Evolutionary conservation across 2,329 filamentous ascomycete genomes (phyloP), one percentile per base, ranked within the genome.

Genomic region (Acrocalymma vagum): DNA sequence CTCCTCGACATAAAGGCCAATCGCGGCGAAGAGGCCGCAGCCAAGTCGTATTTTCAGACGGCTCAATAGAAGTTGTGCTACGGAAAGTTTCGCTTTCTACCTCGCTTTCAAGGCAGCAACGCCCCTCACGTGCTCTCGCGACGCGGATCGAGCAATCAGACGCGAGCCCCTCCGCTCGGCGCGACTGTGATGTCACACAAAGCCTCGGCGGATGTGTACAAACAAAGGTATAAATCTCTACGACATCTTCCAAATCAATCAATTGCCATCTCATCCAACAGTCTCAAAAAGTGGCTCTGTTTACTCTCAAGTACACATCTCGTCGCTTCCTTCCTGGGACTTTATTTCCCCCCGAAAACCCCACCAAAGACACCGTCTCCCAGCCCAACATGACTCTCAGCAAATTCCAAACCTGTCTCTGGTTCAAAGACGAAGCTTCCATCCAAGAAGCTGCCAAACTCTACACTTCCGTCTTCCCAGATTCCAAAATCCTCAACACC

Each of bases 401-500:
- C 29, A 48, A 45, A 20, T 36, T 68, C 35, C 64, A 57, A 21
- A 60, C 58, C 29, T 67, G 60, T 36, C 70, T 76, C 53, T 76
- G 73, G 73, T 75, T 75, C 40, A 56, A 72, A 48, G 59, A 56
- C 51, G 45, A 70, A n/a, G 73, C 70, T 11, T 7, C 13, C 9
- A n/a, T 27, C 13, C 64, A 72, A 42, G 72, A 73, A 33, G 74
- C 72, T 13, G 73, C 72, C 26, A 63, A 69, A 6, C 58, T 65
- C 56, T 77, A 76, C 62, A 60, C 63, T 29, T 69, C 69, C 43
- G 58, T 74, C 60, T 76, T 77, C 47, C 48, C 60, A 6, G 60
- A 73, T 47, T 71, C 71, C 32, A 55, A 60, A n/a, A 67, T 76
- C 49, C 57, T 53, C 9, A 49, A 57, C 23, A 65, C 56, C 32